phyloP scores from a whole-genome alignment of 2,329 filamentous ascomycete species.

The Cladophialophora psammophila region DNA sequence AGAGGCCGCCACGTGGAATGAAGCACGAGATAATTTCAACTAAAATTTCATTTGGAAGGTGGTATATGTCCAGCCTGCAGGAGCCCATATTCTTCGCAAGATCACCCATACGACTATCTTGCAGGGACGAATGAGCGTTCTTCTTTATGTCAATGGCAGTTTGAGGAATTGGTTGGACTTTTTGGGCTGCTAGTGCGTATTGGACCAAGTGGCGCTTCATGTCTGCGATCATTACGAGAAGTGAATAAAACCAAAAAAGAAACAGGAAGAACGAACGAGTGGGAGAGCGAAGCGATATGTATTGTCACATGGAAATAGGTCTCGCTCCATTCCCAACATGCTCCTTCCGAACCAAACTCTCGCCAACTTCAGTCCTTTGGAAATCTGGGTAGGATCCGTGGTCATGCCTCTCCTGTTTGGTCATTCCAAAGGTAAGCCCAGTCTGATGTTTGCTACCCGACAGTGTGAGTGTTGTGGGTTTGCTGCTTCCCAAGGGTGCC shows the following conservation, averaged over 20 bases:
- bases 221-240: too few relatives aligned
- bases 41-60: constrained; percentile 2
- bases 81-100: background rate
- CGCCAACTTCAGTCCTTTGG: background rate
- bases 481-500: background rate
- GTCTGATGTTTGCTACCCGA: background rate
- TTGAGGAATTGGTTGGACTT: too few relatives aligned
- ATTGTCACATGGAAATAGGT: too few relatives aligned
- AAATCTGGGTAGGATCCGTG: background rate
- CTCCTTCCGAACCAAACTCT: background rate
- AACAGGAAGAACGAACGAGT: too few relatives aligned
- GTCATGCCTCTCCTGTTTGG: background rate
- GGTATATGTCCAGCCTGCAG: background rate
- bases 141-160: background rate
- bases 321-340: background rate
- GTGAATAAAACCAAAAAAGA: too few relatives aligned
- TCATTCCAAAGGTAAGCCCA: background rate
- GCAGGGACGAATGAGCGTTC: background rate
- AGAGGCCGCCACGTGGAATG: background rate
- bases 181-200: too few relatives aligned
- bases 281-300: too few relatives aligned
- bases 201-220: too few relatives aligned
- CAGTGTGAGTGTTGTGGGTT: background rate
- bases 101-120: background rate
- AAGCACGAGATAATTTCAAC: background rate